Evolutionary conservation across 352 stramenopile species (phyloP), one percentile per base, ranked within the genome.

Genomic region (Pythium biforme): DNA sequence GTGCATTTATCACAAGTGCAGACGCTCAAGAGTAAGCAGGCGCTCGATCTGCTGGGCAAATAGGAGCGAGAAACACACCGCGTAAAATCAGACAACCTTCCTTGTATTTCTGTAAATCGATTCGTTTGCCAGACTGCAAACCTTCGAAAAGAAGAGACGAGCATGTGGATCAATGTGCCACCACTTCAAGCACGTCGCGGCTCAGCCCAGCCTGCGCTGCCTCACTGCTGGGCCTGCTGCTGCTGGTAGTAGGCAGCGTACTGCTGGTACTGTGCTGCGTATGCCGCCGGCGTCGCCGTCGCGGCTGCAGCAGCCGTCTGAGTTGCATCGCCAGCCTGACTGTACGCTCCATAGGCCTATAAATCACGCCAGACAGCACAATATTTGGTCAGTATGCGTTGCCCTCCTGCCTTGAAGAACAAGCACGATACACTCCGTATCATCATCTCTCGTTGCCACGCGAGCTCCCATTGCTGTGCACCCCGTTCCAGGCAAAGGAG

Each of bases 21-120:
- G 71, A 89, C 83, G 26, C 83, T 94, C 15, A 94, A 93, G 65
- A 90, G 76, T 69, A 94, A 94, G 60, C 86, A 94, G 59, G 80
- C 83, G 31, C 66, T 90, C 47, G 79, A 90, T 70, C 68, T 89
- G 68, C 67, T 89, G 17, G 77, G 82, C 37, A 92, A 89, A 61
- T 88, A 69, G 68, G 34, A 46, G 6, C 33, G 10, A 46, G 29
- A 19, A 11, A 20, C 29, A 33, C n/a, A n/a, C n/a, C n/a, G 15
- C 11, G n/a, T 19, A 17, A 54, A 54, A 40, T 33, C 26, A 54
- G 46, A 52, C 27, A 15, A 20, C 26, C 46, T 11, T 54, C 26
- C 46, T 11, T 54, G 31, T 56, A 56, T 56, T 56, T 22, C 50
- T 46, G 48, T 23, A 23, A 37, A 0, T 3, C n/a, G 12, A 54